Evolutionary conservation across 2,329 filamentous ascomycete species (phyloP).

Genomic region (Fonsecaea nubica): DNA sequence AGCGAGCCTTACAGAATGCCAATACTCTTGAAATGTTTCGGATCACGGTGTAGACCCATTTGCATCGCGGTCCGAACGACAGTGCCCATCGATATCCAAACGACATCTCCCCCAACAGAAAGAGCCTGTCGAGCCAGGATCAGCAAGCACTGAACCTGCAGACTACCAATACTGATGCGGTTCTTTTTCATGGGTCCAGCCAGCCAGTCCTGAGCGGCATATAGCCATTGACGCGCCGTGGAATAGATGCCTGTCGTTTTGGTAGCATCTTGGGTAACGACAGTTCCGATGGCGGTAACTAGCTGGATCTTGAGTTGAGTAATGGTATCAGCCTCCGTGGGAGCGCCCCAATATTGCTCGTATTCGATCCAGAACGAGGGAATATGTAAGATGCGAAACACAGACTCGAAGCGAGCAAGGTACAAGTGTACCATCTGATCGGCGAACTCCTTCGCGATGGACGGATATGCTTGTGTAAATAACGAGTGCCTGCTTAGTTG

Average conservation of each 20-base stretch:
- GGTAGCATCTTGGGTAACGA: conserved; percentile 6
- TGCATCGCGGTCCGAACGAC: conserved; percentile 42
- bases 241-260: neutral
- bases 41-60: conserved; percentile 47
- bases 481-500: conserved; percentile 36
- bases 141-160: conserved; percentile 47
- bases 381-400: conserved; percentile 46
- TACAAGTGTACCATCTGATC: conserved; percentile 31
- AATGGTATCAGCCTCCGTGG: conserved; percentile 28
- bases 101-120: conserved; percentile 45
- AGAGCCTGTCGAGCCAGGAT: conserved; percentile 46
- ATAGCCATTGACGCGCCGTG: conserved; percentile 40
- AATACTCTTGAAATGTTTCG: conserved; percentile 37
- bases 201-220: conserved; percentile 48
- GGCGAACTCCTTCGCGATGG: conserved; percentile 16
- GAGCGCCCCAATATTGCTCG: conserved; percentile 38
- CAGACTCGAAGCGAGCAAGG: conserved; percentile 41
- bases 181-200: conserved; percentile 45
- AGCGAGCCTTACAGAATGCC: conserved; percentile 16
- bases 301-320: conserved; percentile 46
- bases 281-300: conserved; percentile 45
- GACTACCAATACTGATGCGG: conserved; percentile 41
- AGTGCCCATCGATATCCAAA: conserved; percentile 47
- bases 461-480: conserved; percentile 17
- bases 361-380: conserved; percentile 47